Evolutionary conservation across 306 rosid genomes (phyloP).

Genomic region (Citrullus colocynthis): DNA sequence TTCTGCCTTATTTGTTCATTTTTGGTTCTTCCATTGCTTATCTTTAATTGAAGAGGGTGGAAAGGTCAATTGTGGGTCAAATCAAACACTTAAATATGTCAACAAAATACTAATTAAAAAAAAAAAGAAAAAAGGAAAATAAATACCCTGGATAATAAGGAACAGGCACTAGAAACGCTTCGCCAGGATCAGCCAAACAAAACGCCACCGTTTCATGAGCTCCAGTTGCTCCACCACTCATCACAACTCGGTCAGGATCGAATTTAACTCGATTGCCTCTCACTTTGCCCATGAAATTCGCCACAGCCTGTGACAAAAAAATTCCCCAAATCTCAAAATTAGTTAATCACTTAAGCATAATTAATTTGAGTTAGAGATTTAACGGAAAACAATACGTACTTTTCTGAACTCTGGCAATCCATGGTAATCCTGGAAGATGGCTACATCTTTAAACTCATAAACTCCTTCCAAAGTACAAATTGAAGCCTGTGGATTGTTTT

Average conservation of each 20-base stretch:
- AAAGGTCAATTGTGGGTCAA: not conserved
- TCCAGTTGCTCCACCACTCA: constrained; percentile 93
- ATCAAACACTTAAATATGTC: not conserved
- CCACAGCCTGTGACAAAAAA: constrained; percentile 43
- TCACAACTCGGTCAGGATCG: constrained; percentile 63
- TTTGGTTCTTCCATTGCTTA: not conserved
- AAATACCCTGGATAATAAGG: constrained; percentile 80
- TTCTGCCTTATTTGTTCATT: not conserved
- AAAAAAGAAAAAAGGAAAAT: not conserved
- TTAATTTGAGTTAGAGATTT: not conserved
- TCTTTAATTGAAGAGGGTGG: not conserved
- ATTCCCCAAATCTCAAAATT: no score
- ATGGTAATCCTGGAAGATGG: constrained; percentile 75
- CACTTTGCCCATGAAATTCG: constrained; percentile 57
- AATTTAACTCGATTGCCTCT: constrained; percentile 60
- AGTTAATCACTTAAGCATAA: not conserved
- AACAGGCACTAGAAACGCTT: constrained; percentile 71
- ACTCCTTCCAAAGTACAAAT: constrained; percentile 62
- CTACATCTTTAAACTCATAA: constrained; percentile 33
- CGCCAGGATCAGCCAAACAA: constrained; percentile 76
- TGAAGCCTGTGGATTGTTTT: constrained; percentile 51
- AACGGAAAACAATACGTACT: constrained; percentile 19
- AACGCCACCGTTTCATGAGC: constrained; percentile 67
- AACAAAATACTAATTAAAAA: not conserved
- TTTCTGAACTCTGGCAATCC: constrained; percentile 64